phyloP scores from a whole-genome alignment of 1,284 basidiomycete species.

The Pascua guehoae region DNA sequence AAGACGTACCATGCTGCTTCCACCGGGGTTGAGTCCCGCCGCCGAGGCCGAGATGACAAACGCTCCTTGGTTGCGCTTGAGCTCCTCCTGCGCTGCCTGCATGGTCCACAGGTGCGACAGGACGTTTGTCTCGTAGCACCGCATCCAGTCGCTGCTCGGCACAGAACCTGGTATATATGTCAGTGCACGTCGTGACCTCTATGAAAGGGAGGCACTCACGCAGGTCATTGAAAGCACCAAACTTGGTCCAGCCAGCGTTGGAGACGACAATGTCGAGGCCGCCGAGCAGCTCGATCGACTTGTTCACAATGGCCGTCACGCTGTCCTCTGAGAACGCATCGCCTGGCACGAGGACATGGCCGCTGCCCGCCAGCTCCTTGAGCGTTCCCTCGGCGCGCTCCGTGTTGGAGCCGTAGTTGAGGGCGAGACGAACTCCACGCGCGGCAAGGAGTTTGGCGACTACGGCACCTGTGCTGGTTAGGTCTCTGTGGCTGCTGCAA shows the following conservation, averaged over 20 bases:
- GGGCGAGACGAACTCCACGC: constrained; percentile 17
- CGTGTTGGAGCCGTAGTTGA: constrained; percentile 24
- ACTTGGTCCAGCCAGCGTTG: constrained; percentile 26
- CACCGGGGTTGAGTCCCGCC: constrained; percentile 21
- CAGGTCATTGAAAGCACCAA: constrained; percentile 21
- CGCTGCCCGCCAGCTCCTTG: constrained; percentile 12
- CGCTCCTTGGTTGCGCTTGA: constrained; percentile 18
- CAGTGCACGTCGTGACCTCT: background rate
- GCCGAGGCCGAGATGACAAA: constrained; percentile 22
- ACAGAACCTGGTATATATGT: constrained; percentile 15
- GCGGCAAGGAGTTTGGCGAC: constrained; percentile 19
- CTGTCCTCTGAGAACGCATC: constrained; percentile 23
- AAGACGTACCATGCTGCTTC: constrained; percentile 28
- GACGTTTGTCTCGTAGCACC: constrained; percentile 23
- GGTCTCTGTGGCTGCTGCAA: no score
- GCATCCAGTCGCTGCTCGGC: constrained; percentile 22
- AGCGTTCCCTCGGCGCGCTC: constrained; percentile 22
- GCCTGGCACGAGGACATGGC: constrained; percentile 23
- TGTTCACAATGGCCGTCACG: constrained; percentile 11
- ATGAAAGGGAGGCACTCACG: constrained; percentile 12
- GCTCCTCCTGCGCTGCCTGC: constrained; percentile 22
- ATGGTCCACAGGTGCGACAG: constrained; percentile 26
- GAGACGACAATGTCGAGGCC: constrained; percentile 24
- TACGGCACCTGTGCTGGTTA: constrained; percentile 12
- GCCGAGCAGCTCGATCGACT: constrained; percentile 16